A percentile compares a stretch with the other conserved stretches of the same genome.
Conservation (phyloP, 78 protist species). For the Dictyostelium intermedium region DNA sequence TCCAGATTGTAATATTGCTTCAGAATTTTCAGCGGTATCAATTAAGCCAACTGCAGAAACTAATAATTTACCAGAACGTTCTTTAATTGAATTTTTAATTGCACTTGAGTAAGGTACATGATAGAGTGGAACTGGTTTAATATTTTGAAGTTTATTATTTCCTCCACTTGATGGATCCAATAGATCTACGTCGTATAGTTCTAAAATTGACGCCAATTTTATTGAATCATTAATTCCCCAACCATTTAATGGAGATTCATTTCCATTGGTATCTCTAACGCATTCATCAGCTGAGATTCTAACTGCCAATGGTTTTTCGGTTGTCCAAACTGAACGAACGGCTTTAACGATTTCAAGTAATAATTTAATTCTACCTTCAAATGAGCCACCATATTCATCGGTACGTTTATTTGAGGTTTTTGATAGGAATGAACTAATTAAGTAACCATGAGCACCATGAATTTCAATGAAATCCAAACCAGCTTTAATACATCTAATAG, state of each 20-base stretch:
- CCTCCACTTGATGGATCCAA: slow-evolving; percentile 69
- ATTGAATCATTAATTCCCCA: slow-evolving; percentile 17
- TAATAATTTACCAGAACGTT: background rate
- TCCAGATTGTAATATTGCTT: background rate
- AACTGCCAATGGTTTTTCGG: background rate
- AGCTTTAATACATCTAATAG: slow-evolving; percentile 51
- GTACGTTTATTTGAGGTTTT: slow-evolving; percentile 85
- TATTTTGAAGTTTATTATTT: background rate
- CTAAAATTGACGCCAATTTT: background rate
- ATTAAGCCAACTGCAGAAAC: slow-evolving; percentile 42
- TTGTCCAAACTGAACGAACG: slow-evolving; percentile 8
- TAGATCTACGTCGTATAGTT: slow-evolving; percentile 13
- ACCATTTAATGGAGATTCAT: background rate
- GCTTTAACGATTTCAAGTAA: slow-evolving; percentile 32
- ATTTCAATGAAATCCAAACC: slow-evolving; percentile 87
- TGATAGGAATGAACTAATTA: slow-evolving; percentile 73
- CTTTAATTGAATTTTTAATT: slow-evolving; percentile 2
- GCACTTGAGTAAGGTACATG: slow-evolving; percentile 35
- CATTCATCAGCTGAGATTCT: slow-evolving; percentile 25
- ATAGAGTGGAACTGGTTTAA: background rate
- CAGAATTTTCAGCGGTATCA: slow-evolving; percentile 18
- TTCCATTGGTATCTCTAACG: background rate
- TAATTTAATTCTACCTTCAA: slow-evolving; percentile 85
- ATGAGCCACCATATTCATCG: slow-evolving; percentile 88
- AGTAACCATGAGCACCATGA: slow-evolving; percentile 92